These are phyloP conservation scores for Neocucurbitaria cava DNA, from an alignment of 2,329 filamentous ascomycete species.

Conservation along the genomic window DNA sequence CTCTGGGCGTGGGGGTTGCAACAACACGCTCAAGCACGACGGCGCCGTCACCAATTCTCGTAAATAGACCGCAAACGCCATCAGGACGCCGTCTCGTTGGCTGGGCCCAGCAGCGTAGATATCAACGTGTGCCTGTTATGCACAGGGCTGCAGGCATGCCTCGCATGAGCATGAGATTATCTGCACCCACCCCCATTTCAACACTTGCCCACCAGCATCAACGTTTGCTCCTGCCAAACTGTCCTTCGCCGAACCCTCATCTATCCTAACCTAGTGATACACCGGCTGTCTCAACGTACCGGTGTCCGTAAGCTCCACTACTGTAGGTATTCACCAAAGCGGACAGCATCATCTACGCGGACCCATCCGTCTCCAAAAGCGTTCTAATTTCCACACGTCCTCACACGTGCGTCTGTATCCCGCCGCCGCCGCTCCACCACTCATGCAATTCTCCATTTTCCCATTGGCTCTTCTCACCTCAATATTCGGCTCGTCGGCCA, in stretches of 20 bases:
- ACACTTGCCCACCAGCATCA: background rate
- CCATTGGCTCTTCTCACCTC: slow-evolving; percentile 18
- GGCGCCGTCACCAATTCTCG: slow-evolving; percentile 16
- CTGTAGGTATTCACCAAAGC: background rate
- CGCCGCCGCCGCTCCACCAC: background rate
- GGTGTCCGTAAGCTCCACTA: background rate
- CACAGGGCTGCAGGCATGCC: slow-evolving; percentile 17
- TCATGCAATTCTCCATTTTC: background rate
- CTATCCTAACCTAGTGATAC: background rate
- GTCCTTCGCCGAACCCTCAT: background rate
- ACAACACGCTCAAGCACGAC: background rate
- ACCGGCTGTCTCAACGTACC: background rate
- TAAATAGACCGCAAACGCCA: slow-evolving; percentile 9
- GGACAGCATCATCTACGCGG: background rate
- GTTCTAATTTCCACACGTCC: slow-evolving; percentile 27
- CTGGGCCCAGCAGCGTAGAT: slow-evolving; percentile 2
- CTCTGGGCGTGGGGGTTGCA: slow-evolving; percentile 15
- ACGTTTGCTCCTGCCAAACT: background rate
- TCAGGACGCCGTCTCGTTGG: slow-evolving; percentile 1
- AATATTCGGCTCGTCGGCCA: slow-evolving; percentile 11
- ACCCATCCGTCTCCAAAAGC: background rate
- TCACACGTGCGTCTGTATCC: slow-evolving; percentile 20
- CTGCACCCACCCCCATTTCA: background rate
- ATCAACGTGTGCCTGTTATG: slow-evolving; percentile 21
- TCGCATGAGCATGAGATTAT: slow-evolving; percentile 7